Evolutionary conservation across 148 eudicot genomes (phyloP), one percentile per base, ranked within the genome.

Genomic region (Camellia lanceoleosa): DNA sequence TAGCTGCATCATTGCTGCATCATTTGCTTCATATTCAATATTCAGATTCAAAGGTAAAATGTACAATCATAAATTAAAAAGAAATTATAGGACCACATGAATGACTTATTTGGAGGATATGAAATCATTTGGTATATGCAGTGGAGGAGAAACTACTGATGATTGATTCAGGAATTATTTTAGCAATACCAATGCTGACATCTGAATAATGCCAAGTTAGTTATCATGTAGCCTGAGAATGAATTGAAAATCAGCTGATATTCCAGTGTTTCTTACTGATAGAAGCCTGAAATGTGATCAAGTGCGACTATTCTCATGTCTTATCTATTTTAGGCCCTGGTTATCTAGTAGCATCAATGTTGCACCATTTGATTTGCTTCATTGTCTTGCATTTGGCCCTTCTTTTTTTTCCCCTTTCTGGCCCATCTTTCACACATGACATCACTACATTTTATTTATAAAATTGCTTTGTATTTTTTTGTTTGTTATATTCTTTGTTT

Each of bases 311-410:
- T n/a, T 8, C 55, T 18, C 23, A 9, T 71, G 13, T 30, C 14
- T 56, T 10, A 14, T 56, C 16, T 56, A 56, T 56, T 56, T 56
- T 56, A 14, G 16, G 60, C 60, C 60, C 11, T 19, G 43, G 16
- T 71, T 58, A 56, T 74, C 49, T 64, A 19, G 15, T 12, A n/a
- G 62, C 77, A 80, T 80, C 54, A 80, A 74, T 78, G 60, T 52
- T 56, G 56, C 4, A 11, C 65, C 41, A 58, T 73, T 73, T 43
- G 43, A 80, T 72, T 43, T 68, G 10, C 43, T 70, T n/a, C 7
- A 19, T 54, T 18, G 49, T 30, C 66, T 82, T 77, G 54, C 13
- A 23, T 18, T 38, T 46, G 47, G 74, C 10, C 5, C 18, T 20
- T 52, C 2, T 30, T 30, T 1, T 30, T 23, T 52, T 52, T 5